A percentile compares a stretch with the other conserved stretches of the same genome.
Evolutionary conservation across 768 basidiomycete genomes (phyloP).

Genomic region (Daedalea quercina): DNA sequence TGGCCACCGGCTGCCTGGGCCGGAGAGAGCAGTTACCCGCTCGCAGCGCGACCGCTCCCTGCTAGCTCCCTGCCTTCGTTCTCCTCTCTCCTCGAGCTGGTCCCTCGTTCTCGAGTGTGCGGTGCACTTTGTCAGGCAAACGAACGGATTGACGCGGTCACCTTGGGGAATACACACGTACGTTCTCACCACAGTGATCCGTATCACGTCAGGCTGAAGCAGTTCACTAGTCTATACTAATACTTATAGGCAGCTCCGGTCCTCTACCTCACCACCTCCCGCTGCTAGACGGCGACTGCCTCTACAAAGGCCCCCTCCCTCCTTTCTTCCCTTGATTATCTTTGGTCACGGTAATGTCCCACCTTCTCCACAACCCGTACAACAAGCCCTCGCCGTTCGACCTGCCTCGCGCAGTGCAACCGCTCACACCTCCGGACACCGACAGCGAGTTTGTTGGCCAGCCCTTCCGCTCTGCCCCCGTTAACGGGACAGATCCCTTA

Average conservation of each 20-base stretch:
- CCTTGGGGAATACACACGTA: conserved; percentile 24
- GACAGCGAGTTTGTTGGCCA: conserved; percentile 19
- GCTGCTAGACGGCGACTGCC: conserved; percentile 18
- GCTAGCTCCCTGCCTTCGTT: not conserved
- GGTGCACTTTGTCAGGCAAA: not conserved
- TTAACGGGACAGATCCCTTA: conserved; percentile 8
- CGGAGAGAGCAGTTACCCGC: not conserved
- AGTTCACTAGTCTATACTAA: not conserved
- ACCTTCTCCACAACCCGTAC: conserved; percentile 23
- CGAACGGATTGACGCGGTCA: conserved; percentile 19
- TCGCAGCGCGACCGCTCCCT: not conserved
- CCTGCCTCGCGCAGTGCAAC: conserved; percentile 31
- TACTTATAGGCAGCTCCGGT: not conserved
- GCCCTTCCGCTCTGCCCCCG: conserved; percentile 2
- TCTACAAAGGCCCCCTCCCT: conserved; percentile 6
- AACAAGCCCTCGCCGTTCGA: conserved; percentile 41
- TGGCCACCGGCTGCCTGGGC: conserved; percentile 9
- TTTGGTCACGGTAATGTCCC: conserved; percentile 16
- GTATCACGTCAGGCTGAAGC: conserved; percentile 3
- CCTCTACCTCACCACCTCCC: not conserved
- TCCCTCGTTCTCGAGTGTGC: conserved; percentile 2
- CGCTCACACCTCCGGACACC: conserved; percentile 28
- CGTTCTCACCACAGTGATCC: not conserved
- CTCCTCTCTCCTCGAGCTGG: conserved; percentile 10
- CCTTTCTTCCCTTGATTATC: conserved; percentile 26